Evolutionary conservation across 139 green algal genomes (phyloP).

Genomic region (Volvox reticuliferus): DNA sequence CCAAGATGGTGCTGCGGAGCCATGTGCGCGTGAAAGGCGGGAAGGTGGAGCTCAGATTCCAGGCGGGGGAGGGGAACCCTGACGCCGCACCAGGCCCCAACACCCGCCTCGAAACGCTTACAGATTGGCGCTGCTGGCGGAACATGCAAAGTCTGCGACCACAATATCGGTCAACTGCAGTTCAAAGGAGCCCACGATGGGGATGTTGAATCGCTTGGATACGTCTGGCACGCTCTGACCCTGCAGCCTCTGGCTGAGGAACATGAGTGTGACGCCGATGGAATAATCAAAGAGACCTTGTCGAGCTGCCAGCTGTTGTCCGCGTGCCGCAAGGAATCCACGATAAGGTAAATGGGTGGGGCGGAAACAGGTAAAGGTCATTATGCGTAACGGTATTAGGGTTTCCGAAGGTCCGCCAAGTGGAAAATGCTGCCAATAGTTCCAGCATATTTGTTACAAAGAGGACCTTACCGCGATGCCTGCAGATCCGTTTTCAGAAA

Average conservation of each 20-base stretch:
- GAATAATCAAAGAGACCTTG: slow-evolving; percentile 38
- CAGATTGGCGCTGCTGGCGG: not conserved
- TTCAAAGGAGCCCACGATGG: slow-evolving; percentile 48
- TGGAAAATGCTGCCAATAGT: not conserved
- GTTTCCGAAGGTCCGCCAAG: not conserved
- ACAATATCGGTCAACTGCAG: slow-evolving; percentile 39
- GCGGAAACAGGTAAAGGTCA: not conserved
- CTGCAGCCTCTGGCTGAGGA: slow-evolving; percentile 38
- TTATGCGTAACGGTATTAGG: not conserved
- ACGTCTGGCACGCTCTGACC: slow-evolving; percentile 25
- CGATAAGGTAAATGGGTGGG: not conserved
- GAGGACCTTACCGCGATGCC: slow-evolving; percentile 11
- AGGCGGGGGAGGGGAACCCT: not conserved
- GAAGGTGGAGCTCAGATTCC: not conserved
- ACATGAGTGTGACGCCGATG: slow-evolving; percentile 15
- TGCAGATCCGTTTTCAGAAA: not conserved
- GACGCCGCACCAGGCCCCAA: not conserved
- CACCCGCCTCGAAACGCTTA: not conserved
- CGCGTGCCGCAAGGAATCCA: not conserved
- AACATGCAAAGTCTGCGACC: not conserved
- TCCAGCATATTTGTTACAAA: too few species aligned
- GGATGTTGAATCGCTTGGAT: slow-evolving; percentile 46
- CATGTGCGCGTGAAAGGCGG: too few species aligned
- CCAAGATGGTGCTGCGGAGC: slow-evolving; percentile 28
- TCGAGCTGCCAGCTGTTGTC: not conserved